These are phyloP conservation scores for Primulina tabacum DNA, from an alignment of 257 asterid genomes.

Conservation along the genomic window DNA sequence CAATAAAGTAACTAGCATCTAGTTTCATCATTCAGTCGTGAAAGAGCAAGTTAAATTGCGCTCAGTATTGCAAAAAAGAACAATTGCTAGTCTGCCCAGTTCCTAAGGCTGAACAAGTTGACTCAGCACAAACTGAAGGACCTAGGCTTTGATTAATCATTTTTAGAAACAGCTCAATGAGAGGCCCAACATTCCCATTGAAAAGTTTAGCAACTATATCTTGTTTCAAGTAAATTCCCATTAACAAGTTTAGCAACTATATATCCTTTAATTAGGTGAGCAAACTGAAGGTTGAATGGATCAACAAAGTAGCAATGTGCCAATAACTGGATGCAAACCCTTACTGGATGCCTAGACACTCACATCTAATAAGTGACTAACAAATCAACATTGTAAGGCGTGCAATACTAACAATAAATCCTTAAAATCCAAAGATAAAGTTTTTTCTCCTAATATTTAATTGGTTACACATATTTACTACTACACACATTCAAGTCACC, in stretches of 20 bases:
- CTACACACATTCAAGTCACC: not conserved
- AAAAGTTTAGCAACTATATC: not conserved
- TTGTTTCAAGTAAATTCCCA: not conserved
- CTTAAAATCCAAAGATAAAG: not conserved
- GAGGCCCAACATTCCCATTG: not conserved
- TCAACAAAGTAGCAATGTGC: not conserved
- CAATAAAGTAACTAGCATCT: not conserved
- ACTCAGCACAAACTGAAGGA: not conserved
- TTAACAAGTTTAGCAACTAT: too few species aligned
- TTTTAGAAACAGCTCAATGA: not conserved
- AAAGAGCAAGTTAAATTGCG: not conserved
- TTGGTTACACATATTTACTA: too few species aligned
- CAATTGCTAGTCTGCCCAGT: not conserved
- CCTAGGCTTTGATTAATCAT: not conserved
- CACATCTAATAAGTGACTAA: not conserved
- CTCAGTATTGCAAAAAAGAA: not conserved
- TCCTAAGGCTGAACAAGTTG: not conserved
- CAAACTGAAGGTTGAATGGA: not conserved
- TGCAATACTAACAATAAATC: not conserved
- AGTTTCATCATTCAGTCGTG: not conserved
- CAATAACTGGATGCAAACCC: not conserved
- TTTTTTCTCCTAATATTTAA: not conserved
- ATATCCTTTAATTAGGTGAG: not conserved
- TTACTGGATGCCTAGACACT: not conserved
- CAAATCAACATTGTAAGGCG: not conserved